Base-by-base conservation (phyloP, 1,139 yeast genomes). In the Sugiyamaella xylanicola region DNA sequence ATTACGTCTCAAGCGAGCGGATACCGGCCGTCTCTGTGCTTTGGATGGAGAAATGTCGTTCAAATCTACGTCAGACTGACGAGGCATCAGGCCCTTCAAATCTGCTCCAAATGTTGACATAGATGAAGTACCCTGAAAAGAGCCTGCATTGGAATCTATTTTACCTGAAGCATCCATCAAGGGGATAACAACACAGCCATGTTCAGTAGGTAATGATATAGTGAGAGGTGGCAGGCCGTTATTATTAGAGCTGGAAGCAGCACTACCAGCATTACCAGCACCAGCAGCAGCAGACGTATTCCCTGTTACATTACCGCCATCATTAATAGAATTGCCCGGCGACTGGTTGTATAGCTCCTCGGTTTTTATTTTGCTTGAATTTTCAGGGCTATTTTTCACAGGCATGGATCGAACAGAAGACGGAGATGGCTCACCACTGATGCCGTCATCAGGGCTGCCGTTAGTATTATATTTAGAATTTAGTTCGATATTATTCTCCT, bases 41-140 rank as follows among this genome's bases (percentile, higher is more conserved):
- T 43, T 29, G 2, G 53, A 39, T 17, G 54, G 52, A 5, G 45
- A 42, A 8, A 52, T 25, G 4, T 55, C 58, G 17, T 48, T 44
- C 39, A 56, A 56, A 45, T 55, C 63, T 4, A 61, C 56, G 29
- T 55, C 51, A 2, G 56, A 52, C 11, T 60, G 53, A n/a, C 59
- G 59, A n/a, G 63, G 64, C 17, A 62, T 54, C 3, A 59, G 39
- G 15, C 59, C 59, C 37, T 59, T 56, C 29, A 62, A 56, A 27
- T 62, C 65, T 19, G 59, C 51, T 7, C 65, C 65, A 51, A 62
- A 61, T 45, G 55, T 48, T 13, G 62, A 54, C 57, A 61, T 46
- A 2, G 60, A 56, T 3, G 64, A 61, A 2, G 59, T 52, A 1
- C 64, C 64, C 47, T 57, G 57, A 41, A 48, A 55, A 2, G 43